Evolutionary conservation across 2,329 filamentous ascomycete species (phyloP).

Genomic region (Macrophomina phaseolina): DNA sequence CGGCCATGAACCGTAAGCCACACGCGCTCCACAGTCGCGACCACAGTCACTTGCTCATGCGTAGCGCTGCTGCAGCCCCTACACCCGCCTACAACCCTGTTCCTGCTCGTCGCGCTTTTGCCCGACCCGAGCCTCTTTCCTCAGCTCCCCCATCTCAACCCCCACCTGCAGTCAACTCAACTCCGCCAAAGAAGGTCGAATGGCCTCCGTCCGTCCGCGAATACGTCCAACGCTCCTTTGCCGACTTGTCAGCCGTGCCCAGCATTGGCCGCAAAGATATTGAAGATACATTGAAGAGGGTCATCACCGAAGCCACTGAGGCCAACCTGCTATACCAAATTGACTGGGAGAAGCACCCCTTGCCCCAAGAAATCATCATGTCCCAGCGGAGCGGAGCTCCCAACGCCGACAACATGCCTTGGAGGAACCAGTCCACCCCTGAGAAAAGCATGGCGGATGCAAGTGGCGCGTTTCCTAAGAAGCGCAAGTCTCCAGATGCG

Average conservation of each 20-base stretch:
- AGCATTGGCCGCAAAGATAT: conserved; percentile 67
- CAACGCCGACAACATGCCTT: conserved; percentile 41
- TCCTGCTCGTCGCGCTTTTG: conserved; percentile 49
- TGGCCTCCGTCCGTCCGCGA: conserved; percentile 83
- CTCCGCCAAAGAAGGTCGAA: conserved; percentile 65
- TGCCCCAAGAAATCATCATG: conserved; percentile 84
- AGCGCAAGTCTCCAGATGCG: conserved; percentile 76
- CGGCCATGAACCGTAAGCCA: conserved; percentile 24
- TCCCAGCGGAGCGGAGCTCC: conserved; percentile 64
- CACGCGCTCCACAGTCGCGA: not conserved
- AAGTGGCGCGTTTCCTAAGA: conserved; percentile 56
- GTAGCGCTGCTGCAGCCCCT: conserved; percentile 3
- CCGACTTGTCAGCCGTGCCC: conserved; percentile 64
- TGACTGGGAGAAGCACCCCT: conserved; percentile 82
- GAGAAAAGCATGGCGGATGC: conserved; percentile 30
- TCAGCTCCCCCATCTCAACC: conserved; percentile 33
- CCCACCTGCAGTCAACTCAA: conserved; percentile 34
- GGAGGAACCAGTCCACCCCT: conserved; percentile 32
- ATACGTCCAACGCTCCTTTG: conserved; percentile 90
- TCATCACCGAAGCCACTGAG: conserved; percentile 83
- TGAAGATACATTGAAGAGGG: conserved; percentile 81
- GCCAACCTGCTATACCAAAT: conserved; percentile 71
- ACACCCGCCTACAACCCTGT: conserved; percentile 40
- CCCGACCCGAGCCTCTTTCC: conserved; percentile 32
- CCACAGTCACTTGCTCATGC: not conserved